phyloP scores from a whole-genome alignment of 306 rosid species.

The Gastrolobium bilobum region DNA sequence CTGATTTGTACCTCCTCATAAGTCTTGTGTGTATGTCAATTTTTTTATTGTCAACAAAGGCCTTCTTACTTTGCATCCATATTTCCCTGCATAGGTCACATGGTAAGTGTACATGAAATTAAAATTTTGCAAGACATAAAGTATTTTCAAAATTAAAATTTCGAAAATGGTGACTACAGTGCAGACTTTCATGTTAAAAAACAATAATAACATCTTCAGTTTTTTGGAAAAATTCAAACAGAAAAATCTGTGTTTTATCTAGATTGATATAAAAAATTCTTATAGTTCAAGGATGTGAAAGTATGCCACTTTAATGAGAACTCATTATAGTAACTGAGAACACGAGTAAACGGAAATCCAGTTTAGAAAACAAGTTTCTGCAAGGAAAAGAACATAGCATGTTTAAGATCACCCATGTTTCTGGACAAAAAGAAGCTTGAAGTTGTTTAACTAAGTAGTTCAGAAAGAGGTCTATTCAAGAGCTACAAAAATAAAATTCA shows the following conservation, averaged over 20 bases:
- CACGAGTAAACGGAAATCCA: neutral
- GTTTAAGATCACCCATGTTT: neutral
- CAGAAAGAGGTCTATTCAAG: neutral
- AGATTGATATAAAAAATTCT: neutral
- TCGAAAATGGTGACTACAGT: neutral
- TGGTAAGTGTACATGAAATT: constrained; percentile 25
- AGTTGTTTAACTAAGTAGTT: neutral
- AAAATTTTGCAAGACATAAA: constrained; percentile 9
- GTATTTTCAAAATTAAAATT: constrained; percentile 1
- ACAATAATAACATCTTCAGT: neutral
- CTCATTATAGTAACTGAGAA: neutral
- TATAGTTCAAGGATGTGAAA: neutral
- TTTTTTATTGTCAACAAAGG: constrained; percentile 58
- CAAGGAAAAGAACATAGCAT: neutral
- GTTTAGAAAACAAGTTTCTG: neutral
- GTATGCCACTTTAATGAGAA: constrained; percentile 12
- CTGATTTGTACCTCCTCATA: constrained; percentile 72
- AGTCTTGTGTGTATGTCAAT: constrained; percentile 77
- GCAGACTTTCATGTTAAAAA: neutral
- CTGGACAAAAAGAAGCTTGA: constrained; percentile 9
- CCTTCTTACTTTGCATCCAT: constrained; percentile 62
- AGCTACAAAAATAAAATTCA: neutral
- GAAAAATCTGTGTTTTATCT: neutral
- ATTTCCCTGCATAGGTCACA: constrained; percentile 55
- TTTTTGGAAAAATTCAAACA: constrained; percentile 5